A percentile compares a stretch with the other conserved stretches of the same genome.
Conservation (phyloP, 441 rosid genomes). For the Bruguiera hainesii region DNA sequence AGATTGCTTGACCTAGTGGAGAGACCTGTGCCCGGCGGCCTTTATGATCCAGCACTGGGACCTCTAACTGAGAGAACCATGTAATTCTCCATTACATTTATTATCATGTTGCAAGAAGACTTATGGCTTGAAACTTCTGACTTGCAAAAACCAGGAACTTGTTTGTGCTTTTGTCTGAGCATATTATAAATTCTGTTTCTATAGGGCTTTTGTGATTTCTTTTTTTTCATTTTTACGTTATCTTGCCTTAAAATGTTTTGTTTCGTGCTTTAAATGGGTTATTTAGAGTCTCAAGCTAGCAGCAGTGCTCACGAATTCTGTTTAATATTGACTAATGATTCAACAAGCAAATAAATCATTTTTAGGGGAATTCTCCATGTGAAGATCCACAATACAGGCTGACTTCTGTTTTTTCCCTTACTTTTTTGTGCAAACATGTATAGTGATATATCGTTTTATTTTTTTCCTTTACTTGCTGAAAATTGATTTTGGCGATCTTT, state of each 20-base stretch:
- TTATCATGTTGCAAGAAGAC: not conserved
- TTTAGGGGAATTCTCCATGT: not conserved
- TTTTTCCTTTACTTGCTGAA: no score
- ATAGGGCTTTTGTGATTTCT: no score
- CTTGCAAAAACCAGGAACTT: not conserved
- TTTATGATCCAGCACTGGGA: constrained; percentile 31
- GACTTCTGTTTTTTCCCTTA: not conserved
- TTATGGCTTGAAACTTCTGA: not conserved
- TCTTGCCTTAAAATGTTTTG: no score
- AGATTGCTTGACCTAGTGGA: constrained; percentile 22
- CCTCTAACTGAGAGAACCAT: constrained; percentile 14
- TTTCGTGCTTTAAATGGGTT: not conserved
- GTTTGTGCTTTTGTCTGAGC: not conserved
- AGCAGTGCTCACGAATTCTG: not conserved
- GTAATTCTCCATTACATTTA: constrained; percentile 11
- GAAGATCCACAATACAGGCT: not conserved
- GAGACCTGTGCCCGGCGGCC: constrained; percentile 28
- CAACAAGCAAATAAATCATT: not conserved
- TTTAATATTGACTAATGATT: not conserved
- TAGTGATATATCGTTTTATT: no score
- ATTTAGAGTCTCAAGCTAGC: not conserved
- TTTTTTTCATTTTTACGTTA: no score
- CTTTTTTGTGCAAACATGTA: no score
- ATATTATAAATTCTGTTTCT: not conserved
- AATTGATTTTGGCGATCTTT: no score